phyloP scores from a whole-genome alignment of 140 eudicot genomes.

The Flaveria floridana region DNA sequence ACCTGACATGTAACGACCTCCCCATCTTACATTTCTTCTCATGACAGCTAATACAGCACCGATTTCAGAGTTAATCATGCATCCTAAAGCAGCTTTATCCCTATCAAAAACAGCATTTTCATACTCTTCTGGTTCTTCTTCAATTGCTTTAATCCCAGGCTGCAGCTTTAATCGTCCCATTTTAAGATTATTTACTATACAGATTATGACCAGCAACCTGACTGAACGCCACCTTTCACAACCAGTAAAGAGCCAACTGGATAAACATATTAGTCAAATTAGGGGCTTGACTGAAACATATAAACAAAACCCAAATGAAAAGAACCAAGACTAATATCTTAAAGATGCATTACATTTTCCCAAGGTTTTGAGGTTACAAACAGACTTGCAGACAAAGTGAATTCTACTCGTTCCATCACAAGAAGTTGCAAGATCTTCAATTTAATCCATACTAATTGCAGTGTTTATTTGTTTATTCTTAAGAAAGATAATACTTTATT shows the following conservation, averaged over 20 bases:
- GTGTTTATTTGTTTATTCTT: background rate
- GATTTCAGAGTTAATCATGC: slow-evolving; percentile 80
- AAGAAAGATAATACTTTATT: background rate
- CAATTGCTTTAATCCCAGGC: slow-evolving; percentile 70
- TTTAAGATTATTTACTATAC: slow-evolving; percentile 23
- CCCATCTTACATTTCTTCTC: slow-evolving; percentile 92
- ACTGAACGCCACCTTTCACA: slow-evolving; percentile 24
- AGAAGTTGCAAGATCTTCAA: background rate
- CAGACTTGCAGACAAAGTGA: background rate
- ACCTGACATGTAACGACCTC: slow-evolving; percentile 88
- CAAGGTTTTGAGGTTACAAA: background rate
- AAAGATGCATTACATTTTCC: background rate
- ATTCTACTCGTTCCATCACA: background rate
- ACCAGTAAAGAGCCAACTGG: slow-evolving; percentile 16
- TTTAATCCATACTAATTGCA: background rate
- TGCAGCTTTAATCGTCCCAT: slow-evolving; percentile 85
- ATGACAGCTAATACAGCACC: slow-evolving; percentile 83
- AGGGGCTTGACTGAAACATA: slow-evolving; percentile 11
- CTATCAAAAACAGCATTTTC: slow-evolving; percentile 47
- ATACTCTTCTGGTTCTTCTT: slow-evolving; percentile 80
- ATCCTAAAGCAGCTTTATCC: slow-evolving; percentile 65
- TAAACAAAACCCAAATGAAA: slow-evolving; percentile 12
- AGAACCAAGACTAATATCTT: slow-evolving; percentile 6
- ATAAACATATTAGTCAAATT: slow-evolving; percentile 20
- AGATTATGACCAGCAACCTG: slow-evolving; percentile 24